Percentiles rank a stretch among this genome's conserved stretches.
These are phyloP conservation scores for Oenanthe javanica DNA, from an alignment of 140 eudicot genomes.

Conservation along the genomic window DNA sequence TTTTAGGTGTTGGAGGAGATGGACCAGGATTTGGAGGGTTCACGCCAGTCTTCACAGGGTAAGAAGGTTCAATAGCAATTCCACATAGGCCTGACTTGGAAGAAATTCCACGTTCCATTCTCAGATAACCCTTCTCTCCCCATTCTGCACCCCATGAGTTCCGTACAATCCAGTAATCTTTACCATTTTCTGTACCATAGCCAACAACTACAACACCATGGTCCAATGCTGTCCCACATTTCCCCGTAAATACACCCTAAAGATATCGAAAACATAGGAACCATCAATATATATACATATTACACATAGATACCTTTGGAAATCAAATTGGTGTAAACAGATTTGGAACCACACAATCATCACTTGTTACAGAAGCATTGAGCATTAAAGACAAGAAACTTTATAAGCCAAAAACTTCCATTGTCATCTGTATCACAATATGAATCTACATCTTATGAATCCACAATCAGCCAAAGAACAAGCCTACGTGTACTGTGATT, in stretches of 20 bases:
- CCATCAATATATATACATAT: neutral
- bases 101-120: slow-evolving; percentile 50
- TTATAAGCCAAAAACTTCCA: neutral
- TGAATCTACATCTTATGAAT: neutral
- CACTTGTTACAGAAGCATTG: neutral
- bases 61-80: slow-evolving; percentile 62
- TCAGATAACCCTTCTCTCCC: slow-evolving; percentile 71
- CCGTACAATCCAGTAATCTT: slow-evolving; percentile 71
- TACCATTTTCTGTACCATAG: slow-evolving; percentile 48
- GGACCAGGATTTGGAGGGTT: slow-evolving; percentile 90
- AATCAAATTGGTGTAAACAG: neutral
- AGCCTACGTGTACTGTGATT: neutral
- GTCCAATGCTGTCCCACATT: slow-evolving; percentile 57
- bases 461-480: neutral
- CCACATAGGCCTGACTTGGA: slow-evolving; percentile 45
- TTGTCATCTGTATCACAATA: neutral
- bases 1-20: slow-evolving; percentile 66
- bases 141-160: slow-evolving; percentile 75
- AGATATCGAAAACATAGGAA: neutral
- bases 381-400: neutral
- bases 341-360: neutral
- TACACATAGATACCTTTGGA: neutral
- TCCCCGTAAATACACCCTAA: slow-evolving; percentile 67
- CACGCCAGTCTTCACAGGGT: slow-evolving; percentile 47
- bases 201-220: slow-evolving; percentile 70